Evolutionary conservation across 208 protist genomes (phyloP).

Genomic region (Leishmania martiniquensis): DNA sequence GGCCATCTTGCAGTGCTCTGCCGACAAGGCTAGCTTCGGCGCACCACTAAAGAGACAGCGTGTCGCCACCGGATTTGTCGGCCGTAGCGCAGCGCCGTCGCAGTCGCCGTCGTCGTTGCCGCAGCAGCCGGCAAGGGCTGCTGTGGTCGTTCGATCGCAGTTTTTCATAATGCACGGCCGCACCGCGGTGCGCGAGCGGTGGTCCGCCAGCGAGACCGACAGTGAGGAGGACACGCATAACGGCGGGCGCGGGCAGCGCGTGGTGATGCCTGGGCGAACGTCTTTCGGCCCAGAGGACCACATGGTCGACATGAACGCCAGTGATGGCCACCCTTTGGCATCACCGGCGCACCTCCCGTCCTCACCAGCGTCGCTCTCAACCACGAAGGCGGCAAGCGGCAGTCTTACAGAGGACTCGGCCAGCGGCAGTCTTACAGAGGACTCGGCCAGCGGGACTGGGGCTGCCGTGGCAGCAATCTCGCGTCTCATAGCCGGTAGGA

Average conservation of each 20-base stretch:
- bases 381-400: background rate
- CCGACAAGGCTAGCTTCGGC: conserved; percentile 22
- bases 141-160: conserved; percentile 70
- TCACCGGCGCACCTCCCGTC: background rate
- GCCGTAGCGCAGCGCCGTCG: background rate
- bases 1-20: background rate
- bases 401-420: conserved; percentile 1
- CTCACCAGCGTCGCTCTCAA: background rate
- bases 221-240: conserved; percentile 8
- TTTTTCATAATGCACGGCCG: conserved; percentile 51
- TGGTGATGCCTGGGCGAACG: background rate
- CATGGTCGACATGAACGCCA: background rate
- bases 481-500: background rate
- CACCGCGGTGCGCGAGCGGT: conserved; percentile 39
- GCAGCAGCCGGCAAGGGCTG: background rate
- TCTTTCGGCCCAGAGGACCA: background rate
- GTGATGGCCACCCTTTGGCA: background rate
- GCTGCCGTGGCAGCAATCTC: background rate
- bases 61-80: conserved; percentile 44
- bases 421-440: background rate
- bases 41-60: conserved; percentile 47
- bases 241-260: background rate
- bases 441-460: background rate
- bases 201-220: conserved; percentile 28
- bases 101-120: background rate